Evolutionary conservation across 768 basidiomycete species (phyloP).

Genomic region (Russula compacta): DNA sequence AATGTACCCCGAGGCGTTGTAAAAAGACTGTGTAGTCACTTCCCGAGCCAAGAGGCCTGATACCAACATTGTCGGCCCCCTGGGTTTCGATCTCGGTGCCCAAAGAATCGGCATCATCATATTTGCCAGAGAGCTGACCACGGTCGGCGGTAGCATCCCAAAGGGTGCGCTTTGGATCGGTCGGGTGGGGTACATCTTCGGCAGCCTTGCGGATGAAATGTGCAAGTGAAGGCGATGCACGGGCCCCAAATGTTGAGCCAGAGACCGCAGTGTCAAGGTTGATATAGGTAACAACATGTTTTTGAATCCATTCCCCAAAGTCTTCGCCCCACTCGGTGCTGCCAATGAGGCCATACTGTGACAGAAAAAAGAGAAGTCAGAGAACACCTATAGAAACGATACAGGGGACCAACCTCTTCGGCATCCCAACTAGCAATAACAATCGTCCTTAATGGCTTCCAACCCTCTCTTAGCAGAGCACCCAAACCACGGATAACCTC

Average conservation of each 20-base stretch:
- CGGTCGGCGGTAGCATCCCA: conserved; percentile 69
- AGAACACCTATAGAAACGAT: neutral
- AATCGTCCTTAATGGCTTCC: conserved; percentile 78
- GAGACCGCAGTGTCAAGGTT: conserved; percentile 68
- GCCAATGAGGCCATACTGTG: conserved; percentile 61
- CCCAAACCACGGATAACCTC: conserved; percentile 76
- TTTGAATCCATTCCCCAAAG: conserved; percentile 69
- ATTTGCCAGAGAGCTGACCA: conserved; percentile 41
- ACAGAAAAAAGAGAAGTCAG: neutral
- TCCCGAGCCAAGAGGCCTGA: conserved; percentile 68
- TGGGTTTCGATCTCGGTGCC: conserved; percentile 33
- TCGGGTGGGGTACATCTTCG: conserved; percentile 65
- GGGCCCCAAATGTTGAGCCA: conserved; percentile 47
- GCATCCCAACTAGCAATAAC: conserved; percentile 77
- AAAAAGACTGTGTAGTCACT: conserved; percentile 92
- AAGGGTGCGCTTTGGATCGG: conserved; percentile 49
- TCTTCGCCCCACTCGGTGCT: conserved; percentile 95
- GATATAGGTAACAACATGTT: conserved; percentile 78
- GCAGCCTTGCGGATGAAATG: conserved; percentile 64
- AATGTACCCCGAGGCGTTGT: conserved; percentile 60
- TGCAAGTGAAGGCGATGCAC: conserved; percentile 75
- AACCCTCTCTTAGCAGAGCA: conserved; percentile 54
- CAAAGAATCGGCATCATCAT: conserved; percentile 37
- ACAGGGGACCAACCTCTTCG: conserved; percentile 40
- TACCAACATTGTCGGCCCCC: conserved; percentile 30